A percentile compares a stretch with the other conserved stretches of the same genome.
phyloP scores from a whole-genome alignment of 495 filamentous ascomycete species.

The Neurospora tetraspora region DNA sequence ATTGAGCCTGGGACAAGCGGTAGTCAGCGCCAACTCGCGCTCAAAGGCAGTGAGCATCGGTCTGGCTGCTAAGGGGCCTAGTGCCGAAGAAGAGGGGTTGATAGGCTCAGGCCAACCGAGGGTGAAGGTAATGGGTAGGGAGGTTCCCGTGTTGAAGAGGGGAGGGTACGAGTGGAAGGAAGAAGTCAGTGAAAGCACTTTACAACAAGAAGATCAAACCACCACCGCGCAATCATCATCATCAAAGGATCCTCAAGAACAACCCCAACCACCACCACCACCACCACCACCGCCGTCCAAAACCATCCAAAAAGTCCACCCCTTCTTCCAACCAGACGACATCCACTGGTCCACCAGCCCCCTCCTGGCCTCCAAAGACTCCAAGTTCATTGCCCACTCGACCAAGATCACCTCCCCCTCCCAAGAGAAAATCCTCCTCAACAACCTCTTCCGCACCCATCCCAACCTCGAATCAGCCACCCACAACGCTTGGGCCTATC shows the following conservation, averaged over 20 bases:
- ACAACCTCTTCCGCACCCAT: conserved; percentile 29
- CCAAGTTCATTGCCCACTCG: conserved; percentile 41
- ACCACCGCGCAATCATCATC: not conserved
- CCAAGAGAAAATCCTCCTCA: conserved; percentile 25
- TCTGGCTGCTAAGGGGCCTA: conserved; percentile 48
- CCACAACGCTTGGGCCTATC: conserved; percentile 47
- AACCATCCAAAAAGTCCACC: conserved; percentile 3
- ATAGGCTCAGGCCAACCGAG: conserved; percentile 59
- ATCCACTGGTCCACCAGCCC: conserved; percentile 28
- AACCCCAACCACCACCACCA: not conserved
- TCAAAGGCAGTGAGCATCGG: conserved; percentile 67
- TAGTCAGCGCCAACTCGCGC: conserved; percentile 67
- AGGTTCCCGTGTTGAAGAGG: conserved; percentile 62
- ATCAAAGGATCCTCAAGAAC: not conserved
- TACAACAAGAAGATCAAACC: not conserved
- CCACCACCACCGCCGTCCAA: not conserved
- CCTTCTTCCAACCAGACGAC: conserved; percentile 3
- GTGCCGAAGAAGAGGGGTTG: conserved; percentile 62
- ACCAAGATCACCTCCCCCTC: conserved; percentile 29
- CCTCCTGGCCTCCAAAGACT: conserved; percentile 36
- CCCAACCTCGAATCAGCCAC: conserved; percentile 34
- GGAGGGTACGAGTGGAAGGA: conserved; percentile 63
- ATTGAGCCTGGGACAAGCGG: conserved; percentile 67
- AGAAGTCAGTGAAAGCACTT: conserved; percentile 3
- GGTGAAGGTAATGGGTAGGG: conserved; percentile 58